Evolutionary conservation across 2,329 filamentous ascomycete species (phyloP).

Genomic region (Fusarium floridanum): DNA sequence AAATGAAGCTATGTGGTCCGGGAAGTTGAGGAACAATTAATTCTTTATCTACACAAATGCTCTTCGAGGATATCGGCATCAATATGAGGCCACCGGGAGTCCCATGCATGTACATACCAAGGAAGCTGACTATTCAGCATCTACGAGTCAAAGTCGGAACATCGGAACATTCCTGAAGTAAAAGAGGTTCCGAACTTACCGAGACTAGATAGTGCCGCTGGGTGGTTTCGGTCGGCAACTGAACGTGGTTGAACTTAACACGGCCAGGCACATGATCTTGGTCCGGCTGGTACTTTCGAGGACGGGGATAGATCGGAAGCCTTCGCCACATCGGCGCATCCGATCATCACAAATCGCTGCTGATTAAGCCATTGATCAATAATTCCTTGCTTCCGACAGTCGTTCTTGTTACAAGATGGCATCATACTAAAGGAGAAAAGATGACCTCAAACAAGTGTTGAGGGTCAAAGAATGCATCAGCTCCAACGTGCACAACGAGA

Average conservation of each 20-base stretch:
- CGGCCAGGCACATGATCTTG: background rate
- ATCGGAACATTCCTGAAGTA: background rate
- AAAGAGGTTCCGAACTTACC: background rate
- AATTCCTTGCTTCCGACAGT: background rate
- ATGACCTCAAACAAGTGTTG: background rate
- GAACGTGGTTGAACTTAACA: background rate
- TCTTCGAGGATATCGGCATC: background rate
- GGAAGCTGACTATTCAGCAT: background rate
- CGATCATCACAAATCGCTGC: background rate
- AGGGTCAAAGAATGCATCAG: background rate
- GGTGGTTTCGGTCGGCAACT: background rate
- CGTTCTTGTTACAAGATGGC: background rate
- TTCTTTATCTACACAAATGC: background rate
- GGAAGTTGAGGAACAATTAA: background rate
- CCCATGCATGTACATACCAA: background rate
- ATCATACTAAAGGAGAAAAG: background rate
- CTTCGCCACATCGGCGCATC: background rate
- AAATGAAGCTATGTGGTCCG: background rate
- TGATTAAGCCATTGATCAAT: background rate
- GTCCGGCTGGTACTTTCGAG: background rate
- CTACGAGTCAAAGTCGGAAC: background rate
- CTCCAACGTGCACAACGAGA: background rate
- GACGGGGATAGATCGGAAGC: background rate
- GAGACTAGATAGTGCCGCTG: background rate
- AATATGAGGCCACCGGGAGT: background rate